These are phyloP conservation scores for Fusarium irregulare DNA, from an alignment of 2,329 filamentous ascomycete species.

Conservation along the genomic window DNA sequence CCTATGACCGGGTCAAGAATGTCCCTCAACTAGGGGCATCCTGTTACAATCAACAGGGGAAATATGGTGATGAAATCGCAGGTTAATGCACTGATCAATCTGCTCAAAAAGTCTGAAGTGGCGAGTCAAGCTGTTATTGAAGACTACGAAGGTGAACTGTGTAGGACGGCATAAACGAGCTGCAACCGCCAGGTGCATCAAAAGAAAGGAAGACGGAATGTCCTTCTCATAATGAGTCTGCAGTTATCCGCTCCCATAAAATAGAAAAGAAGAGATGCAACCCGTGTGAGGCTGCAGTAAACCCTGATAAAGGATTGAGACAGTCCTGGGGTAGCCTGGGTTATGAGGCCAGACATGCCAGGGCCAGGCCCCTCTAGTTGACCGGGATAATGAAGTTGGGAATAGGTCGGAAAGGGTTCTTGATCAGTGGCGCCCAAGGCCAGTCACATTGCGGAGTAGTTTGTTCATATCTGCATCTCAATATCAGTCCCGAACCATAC, in stretches of 20 bases:
- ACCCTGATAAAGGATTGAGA: conserved; percentile 21
- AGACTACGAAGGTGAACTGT: conserved; percentile 5
- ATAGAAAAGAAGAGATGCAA: conserved; percentile 5
- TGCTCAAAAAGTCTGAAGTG: background rate
- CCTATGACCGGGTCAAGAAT: conserved; percentile 30
- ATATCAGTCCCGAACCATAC: conserved; percentile 9
- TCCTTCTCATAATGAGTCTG: conserved; percentile 32
- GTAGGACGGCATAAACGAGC: conserved; percentile 44
- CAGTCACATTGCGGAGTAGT: conserved; percentile 30
- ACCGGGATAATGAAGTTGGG: conserved; percentile 31
- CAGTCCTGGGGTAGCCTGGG: conserved; percentile 18
- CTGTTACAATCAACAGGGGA: conserved; percentile 25
- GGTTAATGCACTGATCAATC: conserved; percentile 6
- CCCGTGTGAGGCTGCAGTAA: conserved; percentile 30
- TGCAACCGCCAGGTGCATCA: conserved; percentile 27
- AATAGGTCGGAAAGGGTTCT: conserved; percentile 8
- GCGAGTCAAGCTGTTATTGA: conserved; percentile 13
- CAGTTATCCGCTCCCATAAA: conserved; percentile 25
- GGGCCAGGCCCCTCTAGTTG: conserved; percentile 6
- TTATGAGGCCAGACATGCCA: conserved; percentile 35
- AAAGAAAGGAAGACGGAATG: conserved; percentile 21
- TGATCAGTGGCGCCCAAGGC: conserved; percentile 29
- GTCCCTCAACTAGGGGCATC: conserved; percentile 24
- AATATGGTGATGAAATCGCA: conserved; percentile 27
- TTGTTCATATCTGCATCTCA: conserved; percentile 36